A percentile compares a stretch with the other conserved stretches of the same genome.
Conservation (phyloP, 2,329 filamentous ascomycete species). For the Orbilia oligospora region DNA sequence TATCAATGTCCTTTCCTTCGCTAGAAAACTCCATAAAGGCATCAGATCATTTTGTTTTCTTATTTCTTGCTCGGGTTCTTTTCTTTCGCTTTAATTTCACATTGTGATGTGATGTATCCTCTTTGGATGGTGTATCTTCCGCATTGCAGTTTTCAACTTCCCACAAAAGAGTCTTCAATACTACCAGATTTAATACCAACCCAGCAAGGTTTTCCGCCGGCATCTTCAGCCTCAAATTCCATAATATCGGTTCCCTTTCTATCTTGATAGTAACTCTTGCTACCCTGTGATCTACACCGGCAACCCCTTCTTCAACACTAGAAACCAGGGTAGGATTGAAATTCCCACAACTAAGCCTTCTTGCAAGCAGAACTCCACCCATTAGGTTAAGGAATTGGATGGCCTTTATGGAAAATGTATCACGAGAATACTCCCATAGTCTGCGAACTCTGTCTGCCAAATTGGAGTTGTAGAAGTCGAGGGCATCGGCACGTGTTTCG, state of each 20-base stretch:
- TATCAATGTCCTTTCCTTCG: background rate
- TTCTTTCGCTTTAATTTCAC: too few species aligned
- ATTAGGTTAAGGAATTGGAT: conserved; percentile 22
- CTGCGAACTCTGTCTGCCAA: conserved; percentile 13
- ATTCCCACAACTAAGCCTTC: background rate
- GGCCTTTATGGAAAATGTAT: conserved; percentile 15
- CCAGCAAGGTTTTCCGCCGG: background rate
- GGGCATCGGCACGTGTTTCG: background rate
- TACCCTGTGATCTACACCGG: background rate
- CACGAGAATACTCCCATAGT: conserved; percentile 21
- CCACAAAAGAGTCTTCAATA: conserved; percentile 18
- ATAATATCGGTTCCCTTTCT: conserved; percentile 10
- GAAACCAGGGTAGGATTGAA: background rate
- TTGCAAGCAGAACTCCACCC: conserved; percentile 18
- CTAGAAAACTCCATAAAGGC: background rate
- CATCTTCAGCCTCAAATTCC: conserved; percentile 26
- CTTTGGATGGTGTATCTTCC: too few species aligned
- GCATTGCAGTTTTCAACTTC: background rate
- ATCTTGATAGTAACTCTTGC: conserved; percentile 1
- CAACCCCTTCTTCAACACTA: background rate
- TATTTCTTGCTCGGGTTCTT: background rate
- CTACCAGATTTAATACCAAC: background rate
- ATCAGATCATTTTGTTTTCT: too few species aligned
- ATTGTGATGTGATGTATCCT: too few species aligned
- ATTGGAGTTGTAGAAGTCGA: conserved; percentile 19